Base-by-base conservation (phyloP, 2,329 filamentous ascomycete species). In the Stachybotrys echinatus region DNA sequence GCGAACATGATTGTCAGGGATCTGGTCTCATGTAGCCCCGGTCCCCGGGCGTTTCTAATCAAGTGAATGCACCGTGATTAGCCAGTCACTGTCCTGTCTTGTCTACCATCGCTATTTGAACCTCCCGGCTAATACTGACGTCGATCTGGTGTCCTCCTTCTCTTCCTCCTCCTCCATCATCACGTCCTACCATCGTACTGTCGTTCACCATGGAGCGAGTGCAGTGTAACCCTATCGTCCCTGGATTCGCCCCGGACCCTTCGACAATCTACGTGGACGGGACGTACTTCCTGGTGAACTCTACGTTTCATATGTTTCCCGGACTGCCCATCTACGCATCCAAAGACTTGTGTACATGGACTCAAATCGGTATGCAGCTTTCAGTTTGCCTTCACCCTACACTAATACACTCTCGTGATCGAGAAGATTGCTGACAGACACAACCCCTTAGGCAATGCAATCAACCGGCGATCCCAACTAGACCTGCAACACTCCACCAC, bases 251-350 rank as follows among this genome's bases (percentile, higher is more conserved):
- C 4, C 62, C 65, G 12, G 65, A 68, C 40, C 62, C 64, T 1
- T 65, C 64, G 6, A 51, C 61, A 17, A 52, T 62, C 4, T 54
- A 56, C 7, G 58, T 66, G 8, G 54, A 63, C 23, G 62, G 57
- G 5, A 61, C 57, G 1, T 67, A 59, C 53, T 66, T 61, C 49
- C 57, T 64, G 39, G 75, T 81, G 52, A 80, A 79, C 57, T 79
- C 81, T 3, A 76, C 79, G 8, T 81, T 83, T 55, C 82, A 83
- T 58, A 74, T 81, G 12, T 83, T 83, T 55, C 71, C 81, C 0
- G 79, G 81, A 22, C 65, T 72, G 1, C 74, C 77, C 45, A 62
- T 65, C 34, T 65, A 64, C 48, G 60, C 61, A 19, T 69, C 65
- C 6, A 61, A 61, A 22, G 63, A 70, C 47, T 57, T 70, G 3